These are phyloP conservation scores for Inonotus hispidus DNA, from an alignment of 1,284 basidiomycete species.

Conservation along the genomic window DNA sequence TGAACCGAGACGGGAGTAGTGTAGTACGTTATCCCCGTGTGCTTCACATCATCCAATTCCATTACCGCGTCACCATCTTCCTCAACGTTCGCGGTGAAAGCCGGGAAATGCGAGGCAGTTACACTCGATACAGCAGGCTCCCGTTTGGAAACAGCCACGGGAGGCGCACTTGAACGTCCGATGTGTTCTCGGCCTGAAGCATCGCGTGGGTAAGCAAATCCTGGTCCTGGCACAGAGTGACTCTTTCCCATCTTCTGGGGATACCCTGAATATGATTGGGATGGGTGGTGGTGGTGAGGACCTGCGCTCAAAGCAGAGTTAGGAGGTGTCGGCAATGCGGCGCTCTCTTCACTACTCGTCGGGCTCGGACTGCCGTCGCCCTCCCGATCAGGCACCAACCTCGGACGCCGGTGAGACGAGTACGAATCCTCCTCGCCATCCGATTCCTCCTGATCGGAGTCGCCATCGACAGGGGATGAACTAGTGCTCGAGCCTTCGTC, in stretches of 20 bases:
- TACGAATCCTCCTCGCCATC: not conserved
- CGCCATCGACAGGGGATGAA: not conserved
- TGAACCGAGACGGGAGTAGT: not conserved
- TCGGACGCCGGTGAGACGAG: not conserved
- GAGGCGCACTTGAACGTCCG: not conserved
- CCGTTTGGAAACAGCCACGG: not conserved
- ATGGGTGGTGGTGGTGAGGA: not conserved
- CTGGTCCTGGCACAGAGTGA: conserved; percentile 1
- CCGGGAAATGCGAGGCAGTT: not conserved
- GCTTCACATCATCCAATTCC: conserved; percentile 8
- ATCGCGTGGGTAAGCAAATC: not conserved
- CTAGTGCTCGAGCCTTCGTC: not conserved
- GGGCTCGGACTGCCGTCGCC: not conserved
- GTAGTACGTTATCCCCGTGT: conserved; percentile 1
- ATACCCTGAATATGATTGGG: not conserved
- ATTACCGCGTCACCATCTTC: conserved; percentile 8
- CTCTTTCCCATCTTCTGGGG: conserved; percentile 5
- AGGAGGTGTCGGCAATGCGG: conserved; percentile 7
- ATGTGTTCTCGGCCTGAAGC: not conserved
- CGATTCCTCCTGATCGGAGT: not conserved
- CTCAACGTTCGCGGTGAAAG: not conserved
- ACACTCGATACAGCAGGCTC: conserved; percentile 5
- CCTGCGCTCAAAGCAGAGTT: not conserved
- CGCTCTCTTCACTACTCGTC: conserved; percentile 8
- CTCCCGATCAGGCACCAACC: not conserved